Conservation (phyloP, 176 grass and related monocot species). For the maize (Zea mays) region Zm-B73-REFERENCE-NAM-5.0 NC_050096.1:40367001-40367500, state of each 20-base stretch:
- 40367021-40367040: constrained; percentile 63
- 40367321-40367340: constrained; percentile 76
- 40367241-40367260: constrained; percentile 75
- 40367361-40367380: constrained; percentile 47
- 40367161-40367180: constrained; percentile 79
- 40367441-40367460: constrained; percentile 34
- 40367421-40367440: constrained; percentile 63
- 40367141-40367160: constrained; percentile 93
- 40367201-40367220: constrained; percentile 96
- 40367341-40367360: constrained; percentile 68
- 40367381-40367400: constrained; percentile 54
- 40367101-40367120: constrained; percentile 95
- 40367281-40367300: constrained; percentile 80
- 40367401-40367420: constrained; percentile 46
- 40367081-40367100: neutral
- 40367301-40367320: constrained; percentile 71
- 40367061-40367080: neutral
- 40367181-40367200: constrained; percentile 62
- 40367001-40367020: constrained; percentile 86
- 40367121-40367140: constrained; percentile 83
- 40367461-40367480: neutral
- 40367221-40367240: constrained; percentile 90
- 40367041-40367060: constrained; percentile 14
- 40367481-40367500: neutral
- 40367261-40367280: constrained; percentile 80